Conservation (phyloP, 495 filamentous ascomycete species). For the Hyaloscypha bicolor region DNA sequence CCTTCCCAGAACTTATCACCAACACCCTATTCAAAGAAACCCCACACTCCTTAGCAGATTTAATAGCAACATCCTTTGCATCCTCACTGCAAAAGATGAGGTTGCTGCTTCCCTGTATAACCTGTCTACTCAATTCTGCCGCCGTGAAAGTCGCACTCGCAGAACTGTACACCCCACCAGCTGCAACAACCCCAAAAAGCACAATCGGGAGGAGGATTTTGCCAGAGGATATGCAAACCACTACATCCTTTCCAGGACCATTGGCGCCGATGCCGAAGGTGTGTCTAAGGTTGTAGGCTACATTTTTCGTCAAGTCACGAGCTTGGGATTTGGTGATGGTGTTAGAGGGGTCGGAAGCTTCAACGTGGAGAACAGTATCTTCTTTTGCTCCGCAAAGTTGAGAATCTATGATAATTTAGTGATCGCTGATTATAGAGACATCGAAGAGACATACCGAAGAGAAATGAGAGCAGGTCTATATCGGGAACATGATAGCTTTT, state of each 20-base stretch:
- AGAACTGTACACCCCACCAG: conserved; percentile 52
- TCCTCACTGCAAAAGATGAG: conserved; percentile 37
- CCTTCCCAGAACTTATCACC: conserved; percentile 72
- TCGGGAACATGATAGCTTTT: conserved; percentile 9
- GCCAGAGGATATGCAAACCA: conserved; percentile 51
- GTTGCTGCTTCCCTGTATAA: conserved; percentile 34
- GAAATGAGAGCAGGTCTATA: conserved; percentile 15
- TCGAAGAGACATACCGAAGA: conserved; percentile 17
- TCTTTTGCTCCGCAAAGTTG: conserved; percentile 31
- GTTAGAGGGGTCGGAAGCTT: conserved; percentile 50
- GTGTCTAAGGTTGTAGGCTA: conserved; percentile 49
- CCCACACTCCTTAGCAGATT: conserved; percentile 67
- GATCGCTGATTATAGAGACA: not conserved
- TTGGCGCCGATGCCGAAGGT: conserved; percentile 48
- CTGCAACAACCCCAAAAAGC: conserved; percentile 52
- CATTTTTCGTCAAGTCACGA: conserved; percentile 43
- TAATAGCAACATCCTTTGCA: conserved; percentile 51
- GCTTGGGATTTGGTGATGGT: conserved; percentile 49
- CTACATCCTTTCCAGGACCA: conserved; percentile 52
- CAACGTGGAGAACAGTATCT: conserved; percentile 41
- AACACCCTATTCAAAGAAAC: conserved; percentile 69
- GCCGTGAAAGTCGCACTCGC: conserved; percentile 45
- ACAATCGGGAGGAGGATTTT: conserved; percentile 47
- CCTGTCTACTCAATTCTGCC: conserved; percentile 45
- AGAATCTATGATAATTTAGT: conserved; percentile 12